phyloP scores from a whole-genome alignment of 2,329 filamentous ascomycete species.

The Exophiala sideris region DNA sequence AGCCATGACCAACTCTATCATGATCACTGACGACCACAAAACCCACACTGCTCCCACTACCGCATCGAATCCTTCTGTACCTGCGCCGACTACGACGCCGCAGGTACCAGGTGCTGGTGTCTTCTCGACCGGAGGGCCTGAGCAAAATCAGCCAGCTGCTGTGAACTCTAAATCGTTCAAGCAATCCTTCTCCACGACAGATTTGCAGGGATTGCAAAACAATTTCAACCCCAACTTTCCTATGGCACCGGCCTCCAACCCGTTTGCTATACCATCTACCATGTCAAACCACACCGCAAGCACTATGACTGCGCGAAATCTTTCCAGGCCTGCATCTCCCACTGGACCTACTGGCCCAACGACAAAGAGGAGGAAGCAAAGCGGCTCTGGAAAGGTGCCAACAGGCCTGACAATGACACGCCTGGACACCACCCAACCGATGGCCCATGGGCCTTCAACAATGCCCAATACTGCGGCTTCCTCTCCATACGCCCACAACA shows the following conservation, averaged over 20 bases:
- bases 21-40: slow-evolving; percentile 98
- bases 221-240: slow-evolving; percentile 46
- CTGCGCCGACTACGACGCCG: slow-evolving; percentile 37
- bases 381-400: slow-evolving; percentile 65
- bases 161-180: slow-evolving; percentile 35
- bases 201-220: slow-evolving; percentile 59
- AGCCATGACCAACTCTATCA: slow-evolving; percentile 79
- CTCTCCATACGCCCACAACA: slow-evolving; percentile 41
- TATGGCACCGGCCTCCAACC: slow-evolving; percentile 33
- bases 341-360: slow-evolving; percentile 61
- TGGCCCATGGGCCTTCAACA: slow-evolving; percentile 27
- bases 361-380: slow-evolving; percentile 80
- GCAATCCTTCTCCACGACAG: slow-evolving; percentile 59
- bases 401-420: slow-evolving; percentile 77
- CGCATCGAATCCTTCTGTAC: slow-evolving; percentile 33
- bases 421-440: slow-evolving; percentile 57
- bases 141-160: slow-evolving; percentile 5
- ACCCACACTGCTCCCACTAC: slow-evolving; percentile 58
- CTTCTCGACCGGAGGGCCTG: slow-evolving; percentile 33
- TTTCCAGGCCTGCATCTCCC: slow-evolving; percentile 74
- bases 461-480: slow-evolving; percentile 41
- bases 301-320: slow-evolving; percentile 56
- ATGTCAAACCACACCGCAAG: slow-evolving; percentile 41
- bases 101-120: slow-evolving; percentile 44
- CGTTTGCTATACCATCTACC: slow-evolving; percentile 39